Evolutionary conservation across 108 stramenopile genomes (phyloP).

Genomic region (Mediolabrus comicus): DNA sequence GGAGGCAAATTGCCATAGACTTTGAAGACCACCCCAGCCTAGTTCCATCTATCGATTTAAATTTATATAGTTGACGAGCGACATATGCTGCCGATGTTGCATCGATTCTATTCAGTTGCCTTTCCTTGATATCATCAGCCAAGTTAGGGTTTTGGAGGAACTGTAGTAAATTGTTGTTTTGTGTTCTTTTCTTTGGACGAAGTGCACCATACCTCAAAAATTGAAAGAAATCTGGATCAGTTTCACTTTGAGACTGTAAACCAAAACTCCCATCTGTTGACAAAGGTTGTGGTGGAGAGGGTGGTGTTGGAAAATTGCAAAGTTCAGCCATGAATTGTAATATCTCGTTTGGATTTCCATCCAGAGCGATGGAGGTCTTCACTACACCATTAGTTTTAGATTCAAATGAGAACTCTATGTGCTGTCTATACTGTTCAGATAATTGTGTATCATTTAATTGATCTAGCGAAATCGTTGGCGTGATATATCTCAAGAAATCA

Average conservation of each 20-base stretch:
- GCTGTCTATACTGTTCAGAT: neutral
- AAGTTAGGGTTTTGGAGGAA: constrained; percentile 47
- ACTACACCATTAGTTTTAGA: constrained; percentile 29
- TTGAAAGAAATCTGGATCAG: constrained; percentile 18
- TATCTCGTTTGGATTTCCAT: constrained; percentile 56
- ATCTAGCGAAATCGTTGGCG: neutral
- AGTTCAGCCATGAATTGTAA: constrained; percentile 45
- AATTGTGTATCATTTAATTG: neutral
- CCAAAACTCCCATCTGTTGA: neutral
- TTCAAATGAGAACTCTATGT: constrained; percentile 62
- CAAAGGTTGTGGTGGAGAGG: constrained; percentile 2
- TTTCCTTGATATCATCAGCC: constrained; percentile 49
- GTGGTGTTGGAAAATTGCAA: constrained; percentile 34
- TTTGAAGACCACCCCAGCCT: constrained; percentile 72
- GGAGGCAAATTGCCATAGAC: constrained; percentile 54
- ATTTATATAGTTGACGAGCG: constrained; percentile 63
- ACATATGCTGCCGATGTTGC: constrained; percentile 69
- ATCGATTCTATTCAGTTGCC: constrained; percentile 59
- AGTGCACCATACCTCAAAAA: constrained; percentile 46
- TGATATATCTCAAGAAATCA: constrained; percentile 59
- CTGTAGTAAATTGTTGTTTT: constrained; percentile 42
- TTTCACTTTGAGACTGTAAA: neutral
- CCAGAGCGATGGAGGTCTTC: constrained; percentile 47
- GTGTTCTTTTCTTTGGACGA: constrained; percentile 30
- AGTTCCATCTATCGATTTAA: constrained; percentile 78